Percentiles rank a stretch among this genome's conserved stretches.
These are phyloP conservation scores for Micractinium sp. DNA, from an alignment of 139 green algal genomes.

Conservation along the genomic window DNA sequence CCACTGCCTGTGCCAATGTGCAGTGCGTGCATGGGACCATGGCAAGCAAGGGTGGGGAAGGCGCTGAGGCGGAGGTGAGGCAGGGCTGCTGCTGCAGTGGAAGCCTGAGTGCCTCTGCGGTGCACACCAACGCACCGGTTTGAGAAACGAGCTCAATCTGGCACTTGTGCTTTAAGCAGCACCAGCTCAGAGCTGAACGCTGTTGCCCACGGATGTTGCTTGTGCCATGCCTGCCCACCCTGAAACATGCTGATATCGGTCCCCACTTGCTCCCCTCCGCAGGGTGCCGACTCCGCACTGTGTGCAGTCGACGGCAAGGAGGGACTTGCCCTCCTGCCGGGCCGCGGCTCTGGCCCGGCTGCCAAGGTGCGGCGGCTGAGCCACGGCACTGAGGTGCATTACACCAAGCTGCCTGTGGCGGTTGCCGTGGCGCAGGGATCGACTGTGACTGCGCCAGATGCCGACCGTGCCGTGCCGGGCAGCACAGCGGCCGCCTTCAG, in stretches of 20 bases:
- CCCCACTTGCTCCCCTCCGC: not conserved
- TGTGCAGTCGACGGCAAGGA: not conserved
- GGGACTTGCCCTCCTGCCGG: too few relatives aligned
- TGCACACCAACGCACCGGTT: too few relatives aligned
- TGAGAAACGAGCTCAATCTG: too few relatives aligned
- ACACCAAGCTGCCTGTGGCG: not conserved
- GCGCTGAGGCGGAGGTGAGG: not conserved
- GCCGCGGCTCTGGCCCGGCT: not conserved
- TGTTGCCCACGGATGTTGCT: not conserved
- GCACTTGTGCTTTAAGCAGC: too few relatives aligned
- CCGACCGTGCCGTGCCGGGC: not conserved
- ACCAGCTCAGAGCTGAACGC: too few relatives aligned
- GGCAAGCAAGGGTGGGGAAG: not conserved
- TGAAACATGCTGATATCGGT: not conserved
- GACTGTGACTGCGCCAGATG: too few relatives aligned
- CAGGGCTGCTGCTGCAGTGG: not conserved
- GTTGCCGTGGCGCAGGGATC: not conserved
- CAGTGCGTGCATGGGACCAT: not conserved
- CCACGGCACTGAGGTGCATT: not conserved
- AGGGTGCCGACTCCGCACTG: not conserved
- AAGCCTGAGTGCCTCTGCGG: too few relatives aligned
- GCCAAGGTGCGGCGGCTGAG: conserved; percentile 14
- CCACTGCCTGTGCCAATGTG: too few relatives aligned
- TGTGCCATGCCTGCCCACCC: not conserved
- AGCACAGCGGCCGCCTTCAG: not conserved